Evolutionary conservation across 1,284 basidiomycete genomes (phyloP), one percentile per base, ranked within the genome.

Genomic region (Ustilago loliicola): DNA sequence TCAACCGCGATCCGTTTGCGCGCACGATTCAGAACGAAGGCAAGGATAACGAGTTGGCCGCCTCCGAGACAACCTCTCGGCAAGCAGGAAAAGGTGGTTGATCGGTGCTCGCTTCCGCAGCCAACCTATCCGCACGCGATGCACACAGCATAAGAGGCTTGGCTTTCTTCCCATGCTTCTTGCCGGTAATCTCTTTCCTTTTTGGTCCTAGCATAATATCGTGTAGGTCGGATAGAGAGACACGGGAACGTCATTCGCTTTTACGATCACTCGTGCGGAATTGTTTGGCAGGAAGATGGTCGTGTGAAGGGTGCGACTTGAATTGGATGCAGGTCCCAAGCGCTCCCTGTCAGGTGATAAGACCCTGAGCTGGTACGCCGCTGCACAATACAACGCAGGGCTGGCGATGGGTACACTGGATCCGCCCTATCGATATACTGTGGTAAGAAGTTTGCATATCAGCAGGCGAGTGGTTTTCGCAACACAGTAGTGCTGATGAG

Each of bases 231-330:
- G 42, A 21, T 45, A 45, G n/a, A 2, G 42, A 45, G 42, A 45
- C 42, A 45, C 42, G 42, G 42, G 42, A 45, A 45, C 42, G 42
- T 45, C 42, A 45, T 45, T 45, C 42, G 42, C 42, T 45, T 45
- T 19, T n/a, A 9, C 21, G 8, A 45, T 21, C n/a, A 21, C 6
- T 45, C 42, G 42, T 45, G 42, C 42, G 42, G 42, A 45, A 45
- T 7, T 6, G n/a, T 45, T 6, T 17, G 38, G 19, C 19, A 6
- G 7, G 38, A 15, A 34, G 38, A 13, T 1, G 21, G 42, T 45
- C 42, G 42, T 45, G 42, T 45, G 42, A 45, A 45, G 42, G 42
- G 42, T 21, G 6, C 42, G 11, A 45, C 7, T 11, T 45, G 42
- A 45, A 17, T 45, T n/a, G 21, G 9, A 45, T 45, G 42, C 21